Base-by-base conservation (phyloP, 192 early-diverging fungal genomes). In the Cetraspora pellucida region DNA sequence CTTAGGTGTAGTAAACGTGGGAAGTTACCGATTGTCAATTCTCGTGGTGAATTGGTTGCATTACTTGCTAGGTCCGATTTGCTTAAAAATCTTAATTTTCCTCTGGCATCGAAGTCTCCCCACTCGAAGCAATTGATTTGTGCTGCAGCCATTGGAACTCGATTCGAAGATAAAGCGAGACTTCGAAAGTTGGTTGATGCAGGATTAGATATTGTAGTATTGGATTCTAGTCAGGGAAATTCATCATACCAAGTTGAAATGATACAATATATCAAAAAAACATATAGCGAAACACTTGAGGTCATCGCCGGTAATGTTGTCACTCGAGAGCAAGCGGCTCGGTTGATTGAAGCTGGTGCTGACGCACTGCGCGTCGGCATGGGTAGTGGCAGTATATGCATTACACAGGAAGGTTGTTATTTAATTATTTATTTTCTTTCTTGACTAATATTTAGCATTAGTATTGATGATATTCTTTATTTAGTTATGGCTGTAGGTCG, bases 271-370 rank as follows among this genome's bases (percentile, higher is more conserved):
- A 95, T 99, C 87, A 96, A 96, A 88, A 77, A 85, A 47, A 95
- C 90, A 10, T 95, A 92, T 81, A 89, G 90, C 25, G 73, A 87
- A 17, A 57, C 77, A 54, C 79, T 96, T 47, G 95, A 99, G 65
- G 92, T 99, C 44, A 90, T 99, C 79, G 97, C 95, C 50, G 97
- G 97, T 65, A 99, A 99, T 85, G 96, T 99, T 37, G 97, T 99
- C 31, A 97, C 96, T 43, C 90, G 92, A 81, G 94, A 97, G 83
- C 96, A 99, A 85, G 96, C 96, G 45, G 90, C 93, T 67, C 87
- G 86, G 75, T 83, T 99, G 50, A 97, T 97, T 81, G 91, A 83
- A 5, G 97, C 95, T 44, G 97, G 97, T 68, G 97, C 95, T 60
- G 97, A 99, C 79, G 97, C 91, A 64, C 85, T 99, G 74, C 91